Percentiles rank a stretch among this genome's conserved stretches.
Conservation (phyloP, 2,329 filamentous ascomycete genomes). For the Fusarium bulbicola region DNA sequence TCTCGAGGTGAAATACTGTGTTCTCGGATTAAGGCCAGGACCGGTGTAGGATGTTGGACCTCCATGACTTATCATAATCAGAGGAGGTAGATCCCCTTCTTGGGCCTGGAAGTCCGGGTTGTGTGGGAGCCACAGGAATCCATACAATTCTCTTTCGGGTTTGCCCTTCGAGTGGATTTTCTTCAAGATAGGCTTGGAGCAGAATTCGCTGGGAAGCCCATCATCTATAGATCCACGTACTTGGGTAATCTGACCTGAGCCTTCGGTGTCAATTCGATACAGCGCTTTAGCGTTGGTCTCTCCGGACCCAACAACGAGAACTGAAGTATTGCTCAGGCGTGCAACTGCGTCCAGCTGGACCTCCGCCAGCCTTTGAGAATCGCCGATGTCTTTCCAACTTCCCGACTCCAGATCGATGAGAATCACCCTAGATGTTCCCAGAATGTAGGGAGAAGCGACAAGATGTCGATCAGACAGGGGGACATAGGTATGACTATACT, state of each 20-base stretch:
- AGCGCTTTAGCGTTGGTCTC: slow-evolving; percentile 44
- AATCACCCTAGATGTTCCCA: slow-evolving; percentile 49
- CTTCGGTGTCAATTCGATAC: slow-evolving; percentile 47
- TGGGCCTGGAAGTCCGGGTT: slow-evolving; percentile 55
- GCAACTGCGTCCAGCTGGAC: slow-evolving; percentile 48
- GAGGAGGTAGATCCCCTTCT: slow-evolving; percentile 53
- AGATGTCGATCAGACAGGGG: slow-evolving; percentile 49
- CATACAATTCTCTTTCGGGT: slow-evolving; percentile 49
- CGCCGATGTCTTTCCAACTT: slow-evolving; percentile 45
- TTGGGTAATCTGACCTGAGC: slow-evolving; percentile 36
- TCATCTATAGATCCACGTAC: slow-evolving; percentile 49
- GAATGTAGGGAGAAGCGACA: slow-evolving; percentile 46
- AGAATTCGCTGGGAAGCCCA: slow-evolving; percentile 41
- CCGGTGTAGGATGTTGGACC: slow-evolving; percentile 58
- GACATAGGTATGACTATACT: slow-evolving; percentile 50
- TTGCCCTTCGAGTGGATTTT: slow-evolving; percentile 44
- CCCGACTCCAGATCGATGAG: slow-evolving; percentile 50
- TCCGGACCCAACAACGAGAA: slow-evolving; percentile 52
- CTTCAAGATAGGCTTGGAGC: slow-evolving; percentile 49
- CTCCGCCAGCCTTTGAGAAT: slow-evolving; percentile 44
- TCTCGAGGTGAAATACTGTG: slow-evolving; percentile 63
- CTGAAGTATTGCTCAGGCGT: slow-evolving; percentile 46
- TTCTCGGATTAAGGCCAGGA: slow-evolving; percentile 54
- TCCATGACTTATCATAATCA: slow-evolving; percentile 61
- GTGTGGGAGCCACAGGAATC: slow-evolving; percentile 59